Base-by-base conservation (phyloP, 352 stramenopile species). In the Phytophthora pseudosyringae region DNA sequence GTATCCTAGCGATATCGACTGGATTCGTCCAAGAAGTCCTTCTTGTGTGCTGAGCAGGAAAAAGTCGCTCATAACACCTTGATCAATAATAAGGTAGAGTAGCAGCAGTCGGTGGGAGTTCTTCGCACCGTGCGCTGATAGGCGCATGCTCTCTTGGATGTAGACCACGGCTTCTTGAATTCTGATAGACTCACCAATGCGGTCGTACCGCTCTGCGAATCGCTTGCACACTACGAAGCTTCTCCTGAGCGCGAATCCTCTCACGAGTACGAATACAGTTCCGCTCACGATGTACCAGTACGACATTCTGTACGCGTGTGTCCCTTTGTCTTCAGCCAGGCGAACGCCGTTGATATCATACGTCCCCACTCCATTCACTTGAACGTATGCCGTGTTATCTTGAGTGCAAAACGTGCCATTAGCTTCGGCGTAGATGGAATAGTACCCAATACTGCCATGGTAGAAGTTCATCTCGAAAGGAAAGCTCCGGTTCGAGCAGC, bases 1-100 rank as follows among this genome's bases (percentile, higher is more conserved):
- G 35, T 75, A 75, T 39, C 67, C 67, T 25, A 75, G 67, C 10
- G 67, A 75, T 3, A 69, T 69, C 28, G 65, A 71, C 56, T 75
- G 67, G 3, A 72, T 55, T 16, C 56, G 43, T 9, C 62, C 67
- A 12, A 72, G 54, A 6, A 40, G 16, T 0, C 62, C 67, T 66
- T 71, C 62, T 45, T 73, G 66, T 4, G 63, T 63, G 15, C 52
- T 70, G 0, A 69, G 26, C 29, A 76, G 7, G 25, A 76, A 73
- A 6, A 76, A 53, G 11, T 76, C 68, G 18, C 51, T 67, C 67
- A 72, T 73, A 21, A 69, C 50, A 1, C 64, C 68, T 33, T 66
- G 55, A 10, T 73, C 64, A 1, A 73, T 21, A 2, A 76, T 46
- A 3, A 76, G 25, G 15, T 64, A 76, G 0, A 73, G 38, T 4